phyloP scores from a whole-genome alignment of 208 protist genomes.

The Lotmaria passim region DNA sequence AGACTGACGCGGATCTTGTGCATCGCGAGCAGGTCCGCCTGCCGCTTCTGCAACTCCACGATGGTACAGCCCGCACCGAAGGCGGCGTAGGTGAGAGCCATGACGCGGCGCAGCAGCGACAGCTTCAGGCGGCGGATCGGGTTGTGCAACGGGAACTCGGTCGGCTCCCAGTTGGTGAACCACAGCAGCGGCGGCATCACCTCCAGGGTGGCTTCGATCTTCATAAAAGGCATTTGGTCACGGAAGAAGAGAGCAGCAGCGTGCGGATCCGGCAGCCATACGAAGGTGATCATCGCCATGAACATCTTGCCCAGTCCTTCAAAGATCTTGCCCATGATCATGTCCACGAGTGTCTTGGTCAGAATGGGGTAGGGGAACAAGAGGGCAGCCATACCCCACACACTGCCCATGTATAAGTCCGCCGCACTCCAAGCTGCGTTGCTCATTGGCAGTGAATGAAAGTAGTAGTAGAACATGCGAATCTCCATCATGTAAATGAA shows the following conservation, averaged over 20 bases:
- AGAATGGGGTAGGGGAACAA: conserved; percentile 40
- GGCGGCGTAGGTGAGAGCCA: conserved; percentile 50
- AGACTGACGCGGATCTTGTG: conserved; percentile 25
- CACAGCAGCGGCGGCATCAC: conserved; percentile 45
- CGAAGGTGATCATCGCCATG: conserved; percentile 38
- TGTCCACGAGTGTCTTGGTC: conserved; percentile 33
- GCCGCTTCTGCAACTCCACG: conserved; percentile 18
- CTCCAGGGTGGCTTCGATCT: conserved; percentile 35
- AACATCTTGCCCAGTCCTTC: conserved; percentile 34
- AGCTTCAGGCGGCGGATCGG: conserved; percentile 51
- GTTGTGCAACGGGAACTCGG: conserved; percentile 44
- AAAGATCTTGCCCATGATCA: conserved; percentile 35
- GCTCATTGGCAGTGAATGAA: conserved; percentile 24
- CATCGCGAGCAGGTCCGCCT: conserved; percentile 38
- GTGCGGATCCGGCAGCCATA: conserved; percentile 37
- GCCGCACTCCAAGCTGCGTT: conserved; percentile 33
- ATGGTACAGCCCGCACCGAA: conserved; percentile 38
- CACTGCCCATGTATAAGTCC: conserved; percentile 40
- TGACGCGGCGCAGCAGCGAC: conserved; percentile 43
- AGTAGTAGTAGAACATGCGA: conserved; percentile 30
- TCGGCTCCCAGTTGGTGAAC: conserved; percentile 51
- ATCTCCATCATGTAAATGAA: conserved; percentile 49
- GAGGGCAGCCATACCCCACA: conserved; percentile 30
- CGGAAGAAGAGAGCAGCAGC: conserved; percentile 43
- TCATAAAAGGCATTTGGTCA: conserved; percentile 36